Evolutionary conservation across 2,329 filamentous ascomycete species (phyloP), one percentile per base, ranked within the genome.

Genomic region (Claviceps sp.): DNA sequence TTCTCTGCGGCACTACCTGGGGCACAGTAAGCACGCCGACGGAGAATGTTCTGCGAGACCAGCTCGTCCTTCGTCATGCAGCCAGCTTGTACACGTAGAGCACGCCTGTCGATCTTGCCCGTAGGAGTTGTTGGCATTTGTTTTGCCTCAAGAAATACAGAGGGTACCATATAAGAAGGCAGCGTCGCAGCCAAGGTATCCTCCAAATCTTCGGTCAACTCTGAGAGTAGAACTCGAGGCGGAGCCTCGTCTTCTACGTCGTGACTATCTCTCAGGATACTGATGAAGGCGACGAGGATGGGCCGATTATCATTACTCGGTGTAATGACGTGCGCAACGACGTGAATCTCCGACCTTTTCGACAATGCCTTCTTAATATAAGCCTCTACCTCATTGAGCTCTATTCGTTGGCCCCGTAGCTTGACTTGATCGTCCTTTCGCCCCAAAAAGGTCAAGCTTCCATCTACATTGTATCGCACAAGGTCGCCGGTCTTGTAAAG

Each of bases 391-490:
- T 59, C 58, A 1, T 44, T 54, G 0, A 55, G 52, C 49, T 63
- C 61, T 17, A 63, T 49, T 8, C 61, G 57, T 39, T 61, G 57
- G 17, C 61, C 61, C 3, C 58, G 51, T 9, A 63, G 54, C 53
- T 62, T 62, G 43, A 58, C 50, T 20, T 62, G 60, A 1, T 50
- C 45, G 26, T 62, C 60, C 17, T 59, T 53, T 8, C 60, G 59
- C 0, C 60, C 59, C 13, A 61, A 52, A 48, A 59, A 62, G 45
- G 59, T 58, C 2, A 62, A 55, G 0, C 56, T 54, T 2, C 56
- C 54, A 36, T 61, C 55, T 1, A 49, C 48, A 3, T 55, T 23
- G 17, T 50, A 52, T 0, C 59, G 56, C 3, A 55, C 60, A 2
- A 53, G 49, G n/a, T 62, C 61, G 0, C 60, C 60, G 0, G 60